Conservation (phyloP, 495 filamentous ascomycete species). For the Ramalina peruviana region DNA sequence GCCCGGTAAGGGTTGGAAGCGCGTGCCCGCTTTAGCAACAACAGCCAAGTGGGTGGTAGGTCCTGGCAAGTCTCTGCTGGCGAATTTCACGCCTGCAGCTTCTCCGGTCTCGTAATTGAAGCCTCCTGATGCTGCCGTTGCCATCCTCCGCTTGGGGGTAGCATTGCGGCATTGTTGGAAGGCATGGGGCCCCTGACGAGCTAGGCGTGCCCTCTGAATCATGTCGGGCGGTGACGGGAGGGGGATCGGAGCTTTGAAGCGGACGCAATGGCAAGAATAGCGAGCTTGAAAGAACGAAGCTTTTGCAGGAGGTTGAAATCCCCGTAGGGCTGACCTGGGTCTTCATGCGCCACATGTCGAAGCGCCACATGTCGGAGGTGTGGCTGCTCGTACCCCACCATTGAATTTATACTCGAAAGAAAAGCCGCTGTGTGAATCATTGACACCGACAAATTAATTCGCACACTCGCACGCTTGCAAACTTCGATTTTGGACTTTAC, state of each 20-base stretch:
- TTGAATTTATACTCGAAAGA: not conserved
- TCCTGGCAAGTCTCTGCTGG: slow-evolving; percentile 71
- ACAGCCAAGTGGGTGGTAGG: slow-evolving; percentile 81
- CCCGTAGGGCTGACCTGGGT: not conserved
- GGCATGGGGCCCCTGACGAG: slow-evolving; percentile 64
- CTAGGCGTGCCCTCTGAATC: slow-evolving; percentile 70
- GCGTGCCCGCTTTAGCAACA: slow-evolving; percentile 82
- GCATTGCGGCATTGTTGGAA: slow-evolving; percentile 47
- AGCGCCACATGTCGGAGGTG: not conserved
- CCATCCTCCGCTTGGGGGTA: slow-evolving; percentile 57
- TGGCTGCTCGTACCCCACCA: slow-evolving; percentile 5
- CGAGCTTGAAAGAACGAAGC: too few species aligned
- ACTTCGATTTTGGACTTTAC: slow-evolving; percentile 13
- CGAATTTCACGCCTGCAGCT: slow-evolving; percentile 76
- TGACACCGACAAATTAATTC: not conserved
- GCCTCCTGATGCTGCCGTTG: slow-evolving; percentile 64
- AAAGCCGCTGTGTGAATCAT: too few species aligned
- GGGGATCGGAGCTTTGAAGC: slow-evolving; percentile 6
- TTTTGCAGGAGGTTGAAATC: too few species aligned
- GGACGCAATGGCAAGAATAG: slow-evolving; percentile 10
- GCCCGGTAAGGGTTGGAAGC: slow-evolving; percentile 80
- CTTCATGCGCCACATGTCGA: not conserved
- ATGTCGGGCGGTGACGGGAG: slow-evolving; percentile 48
- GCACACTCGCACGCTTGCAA: slow-evolving; percentile 1
- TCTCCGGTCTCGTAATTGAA: slow-evolving; percentile 82